Conservation (phyloP, 2,329 filamentous ascomycete genomes). For the Fusarium guadeloupense region DNA sequence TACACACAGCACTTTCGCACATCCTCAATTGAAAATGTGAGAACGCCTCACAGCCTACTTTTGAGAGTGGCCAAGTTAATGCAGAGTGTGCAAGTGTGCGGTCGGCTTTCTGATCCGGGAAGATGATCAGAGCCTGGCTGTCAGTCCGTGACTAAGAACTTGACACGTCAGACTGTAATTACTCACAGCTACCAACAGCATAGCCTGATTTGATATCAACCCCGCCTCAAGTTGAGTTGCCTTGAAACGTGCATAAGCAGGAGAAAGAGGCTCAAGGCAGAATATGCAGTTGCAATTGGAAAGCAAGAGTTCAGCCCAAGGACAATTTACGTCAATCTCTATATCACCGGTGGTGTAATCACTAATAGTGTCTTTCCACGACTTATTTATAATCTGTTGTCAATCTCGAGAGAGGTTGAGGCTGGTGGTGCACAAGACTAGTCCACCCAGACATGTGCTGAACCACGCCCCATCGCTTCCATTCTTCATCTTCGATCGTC, state of each 20-base stretch:
- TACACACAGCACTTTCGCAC: rapidly evolving
- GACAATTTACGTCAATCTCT: neutral
- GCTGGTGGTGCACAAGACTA: no score
- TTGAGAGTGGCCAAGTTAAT: neutral
- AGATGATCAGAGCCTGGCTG: neutral
- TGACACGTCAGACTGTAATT: slow-evolving; percentile 15
- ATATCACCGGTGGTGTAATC: no score
- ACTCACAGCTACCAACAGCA: slow-evolving; percentile 6
- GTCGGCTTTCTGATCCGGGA: neutral
- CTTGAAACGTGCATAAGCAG: neutral
- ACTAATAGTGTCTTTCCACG: no score
- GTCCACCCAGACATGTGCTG: no score
- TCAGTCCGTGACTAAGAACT: neutral
- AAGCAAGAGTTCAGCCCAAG: no score
- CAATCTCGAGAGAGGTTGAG: no score
- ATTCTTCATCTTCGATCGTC: no score
- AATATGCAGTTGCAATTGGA: no score
- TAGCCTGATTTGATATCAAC: neutral
- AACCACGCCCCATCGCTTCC: no score
- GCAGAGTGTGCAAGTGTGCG: neutral
- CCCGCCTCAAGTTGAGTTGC: slow-evolving; percentile 4
- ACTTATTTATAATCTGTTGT: no score
- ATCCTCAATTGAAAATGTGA: neutral
- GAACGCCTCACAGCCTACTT: neutral
- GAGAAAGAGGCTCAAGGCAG: no score